A percentile compares a stretch with the other conserved stretches of the same genome.
phyloP scores from a whole-genome alignment of 331 rosid genomes.

The Pyracantha coccinea region DNA sequence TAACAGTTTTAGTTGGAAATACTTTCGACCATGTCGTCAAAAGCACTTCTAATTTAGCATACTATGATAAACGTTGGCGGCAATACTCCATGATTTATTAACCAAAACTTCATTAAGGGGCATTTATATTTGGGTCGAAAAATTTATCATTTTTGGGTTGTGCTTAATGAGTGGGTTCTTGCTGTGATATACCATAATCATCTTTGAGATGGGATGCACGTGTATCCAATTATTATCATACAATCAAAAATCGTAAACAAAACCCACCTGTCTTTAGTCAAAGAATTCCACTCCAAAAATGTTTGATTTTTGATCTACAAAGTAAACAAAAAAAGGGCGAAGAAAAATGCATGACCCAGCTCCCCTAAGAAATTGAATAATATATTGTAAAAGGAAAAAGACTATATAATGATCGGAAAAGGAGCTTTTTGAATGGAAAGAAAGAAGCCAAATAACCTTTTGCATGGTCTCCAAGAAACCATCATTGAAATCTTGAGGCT shows the following conservation, averaged over 20 bases:
- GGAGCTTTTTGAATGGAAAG: slow-evolving; percentile 49
- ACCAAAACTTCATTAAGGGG: background rate
- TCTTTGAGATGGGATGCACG: slow-evolving; percentile 38
- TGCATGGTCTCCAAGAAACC: slow-evolving; percentile 93
- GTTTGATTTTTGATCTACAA: slow-evolving; percentile 27
- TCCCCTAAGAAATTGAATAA: background rate
- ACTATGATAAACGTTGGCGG: background rate
- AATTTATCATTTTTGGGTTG: background rate
- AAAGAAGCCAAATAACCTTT: slow-evolving; percentile 58
- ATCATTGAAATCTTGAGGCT: slow-evolving; percentile 57
- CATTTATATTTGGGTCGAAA: too few species aligned
- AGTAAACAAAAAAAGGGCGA: slow-evolving; percentile 22
- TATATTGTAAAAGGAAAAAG: background rate
- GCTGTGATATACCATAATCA: slow-evolving; percentile 6
- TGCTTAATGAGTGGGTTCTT: slow-evolving; percentile 6
- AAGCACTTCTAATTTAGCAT: background rate
- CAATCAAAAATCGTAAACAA: slow-evolving; percentile 21
- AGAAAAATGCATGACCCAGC: slow-evolving; percentile 4
- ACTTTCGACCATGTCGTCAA: background rate
- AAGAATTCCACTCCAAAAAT: slow-evolving; percentile 23
- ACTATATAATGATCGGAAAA: background rate
- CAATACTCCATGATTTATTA: background rate
- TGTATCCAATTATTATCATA: slow-evolving; percentile 33
- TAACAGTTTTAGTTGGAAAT: too few species aligned
- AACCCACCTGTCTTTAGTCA: slow-evolving; percentile 37